Base-by-base conservation (phyloP, 176 grass and related monocot species). In the Carex kokanica region DNA sequence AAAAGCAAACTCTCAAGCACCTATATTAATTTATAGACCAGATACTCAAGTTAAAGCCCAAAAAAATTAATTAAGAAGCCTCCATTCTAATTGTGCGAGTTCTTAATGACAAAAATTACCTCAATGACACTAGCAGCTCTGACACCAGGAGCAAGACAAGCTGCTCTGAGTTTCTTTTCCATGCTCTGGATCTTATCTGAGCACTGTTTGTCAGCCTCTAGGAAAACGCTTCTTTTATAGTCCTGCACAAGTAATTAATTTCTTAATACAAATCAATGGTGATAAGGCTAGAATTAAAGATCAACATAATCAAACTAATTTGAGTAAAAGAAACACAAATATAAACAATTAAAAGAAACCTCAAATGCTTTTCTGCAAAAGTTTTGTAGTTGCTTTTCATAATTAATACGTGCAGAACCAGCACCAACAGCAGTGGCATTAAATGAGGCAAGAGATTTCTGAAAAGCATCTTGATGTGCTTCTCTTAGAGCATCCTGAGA, bases 331-430 rank as follows among this genome's bases (percentile, higher is more conserved):
- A 78, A 56, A 31, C 10, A 78, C 73, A 78, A 25, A 32, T 25
- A 8, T 0, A 80, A 27, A 23, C 14, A 65, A 79, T 86, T 89
- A 78, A 83, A 25, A 17, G 10, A 43, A 74, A 94, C 92, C 88
- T 94, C 88, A 84, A 91, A 94, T 88, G 90, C 55, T 60, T 91
- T 90, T 88, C 81, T 90, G 77, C 84, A 90, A 77, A 91, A 94
- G 27, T 91, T 88, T 36, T 69, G 75, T 75, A 94, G 84, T 82
- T 86, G 83, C 72, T 94, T 94, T 71, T 94, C 92, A 85, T 90
- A 91, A 74, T 91, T 87, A 23, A 54, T 59, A 74, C 86, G 82
- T 82, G 88, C 86, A 78, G 81, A 84, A 64, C 92, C 90, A 86
- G 77, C 84, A 69, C 92, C 92, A 72, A 94, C 88, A 80, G 90